Percentiles rank a stretch among this genome's conserved stretches.
Evolutionary conservation across 306 rosid genomes (phyloP).

Genomic region (Corylus americana): DNA sequence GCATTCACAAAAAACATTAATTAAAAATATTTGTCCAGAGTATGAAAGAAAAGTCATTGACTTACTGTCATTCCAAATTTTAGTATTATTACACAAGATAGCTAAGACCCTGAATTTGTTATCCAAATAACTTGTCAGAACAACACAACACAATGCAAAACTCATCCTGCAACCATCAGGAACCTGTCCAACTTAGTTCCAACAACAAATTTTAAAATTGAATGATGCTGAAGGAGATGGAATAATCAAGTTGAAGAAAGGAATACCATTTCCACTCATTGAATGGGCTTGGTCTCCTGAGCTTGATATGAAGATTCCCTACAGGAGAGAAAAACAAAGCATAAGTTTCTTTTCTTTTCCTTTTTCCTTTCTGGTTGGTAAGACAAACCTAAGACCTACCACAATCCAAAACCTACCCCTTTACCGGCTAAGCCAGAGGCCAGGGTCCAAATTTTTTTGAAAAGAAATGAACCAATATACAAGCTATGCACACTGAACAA

Average conservation of each 20-base stretch:
- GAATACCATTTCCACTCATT: slow-evolving; percentile 90
- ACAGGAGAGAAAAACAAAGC: slow-evolving; percentile 21
- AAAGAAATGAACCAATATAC: not conserved
- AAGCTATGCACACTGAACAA: slow-evolving; percentile 8
- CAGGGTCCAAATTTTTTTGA: not conserved
- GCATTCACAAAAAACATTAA: not conserved
- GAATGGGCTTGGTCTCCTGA: slow-evolving; percentile 88
- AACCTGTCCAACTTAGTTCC: slow-evolving; percentile 20
- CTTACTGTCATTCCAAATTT: not conserved
- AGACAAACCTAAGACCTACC: not conserved
- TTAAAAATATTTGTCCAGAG: not conserved
- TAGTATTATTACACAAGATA: not conserved
- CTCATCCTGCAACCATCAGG: slow-evolving; percentile 10
- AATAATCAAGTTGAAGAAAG: slow-evolving; percentile 22
- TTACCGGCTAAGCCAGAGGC: not conserved
- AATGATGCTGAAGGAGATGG: slow-evolving; percentile 13
- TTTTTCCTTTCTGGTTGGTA: not conserved
- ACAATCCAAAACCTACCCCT: not conserved
- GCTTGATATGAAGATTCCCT: slow-evolving; percentile 95
- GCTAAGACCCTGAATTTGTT: not conserved
- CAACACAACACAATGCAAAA: not conserved
- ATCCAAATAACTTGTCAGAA: slow-evolving; percentile 11
- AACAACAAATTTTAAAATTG: slow-evolving; percentile 23
- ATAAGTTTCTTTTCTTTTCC: too few relatives aligned
- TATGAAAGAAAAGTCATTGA: not conserved